phyloP scores from a whole-genome alignment of 2,329 filamentous ascomycete genomes.

The Penicillium psychrosexuale region DNA sequence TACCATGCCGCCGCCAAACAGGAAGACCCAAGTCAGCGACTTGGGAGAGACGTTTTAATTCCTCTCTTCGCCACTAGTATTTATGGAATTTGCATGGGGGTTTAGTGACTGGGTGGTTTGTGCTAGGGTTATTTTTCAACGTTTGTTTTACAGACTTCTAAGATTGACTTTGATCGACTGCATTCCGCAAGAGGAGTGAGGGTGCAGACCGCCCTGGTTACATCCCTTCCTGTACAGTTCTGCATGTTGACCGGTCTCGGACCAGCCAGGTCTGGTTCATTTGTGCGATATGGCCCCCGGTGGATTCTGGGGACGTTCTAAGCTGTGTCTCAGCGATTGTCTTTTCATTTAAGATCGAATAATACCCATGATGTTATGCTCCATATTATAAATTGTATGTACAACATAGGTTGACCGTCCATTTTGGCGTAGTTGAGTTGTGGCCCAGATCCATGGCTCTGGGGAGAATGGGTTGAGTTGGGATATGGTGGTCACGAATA shows the following conservation, averaged over 20 bases:
- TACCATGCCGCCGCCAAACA: slow-evolving; percentile 49
- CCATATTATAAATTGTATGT: not conserved
- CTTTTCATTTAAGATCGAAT: slow-evolving; percentile 33
- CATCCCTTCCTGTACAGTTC: not conserved
- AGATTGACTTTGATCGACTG: not conserved
- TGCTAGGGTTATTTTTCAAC: not conserved
- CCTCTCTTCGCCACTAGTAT: not conserved
- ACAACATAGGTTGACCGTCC: not conserved
- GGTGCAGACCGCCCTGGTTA: not conserved
- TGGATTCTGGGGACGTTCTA: slow-evolving; percentile 30
- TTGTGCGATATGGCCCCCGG: slow-evolving; percentile 11
- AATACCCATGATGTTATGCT: slow-evolving; percentile 34
- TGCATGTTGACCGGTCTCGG: not conserved
- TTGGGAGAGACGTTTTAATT: slow-evolving; percentile 57
- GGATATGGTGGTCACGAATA: not conserved
- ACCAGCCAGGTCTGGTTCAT: slow-evolving; percentile 6
- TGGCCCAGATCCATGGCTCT: not conserved
- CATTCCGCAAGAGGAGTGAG: not conserved
- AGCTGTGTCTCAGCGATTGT: slow-evolving; percentile 39
- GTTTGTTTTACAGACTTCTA: slow-evolving; percentile 1
- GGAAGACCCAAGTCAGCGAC: slow-evolving; percentile 52
- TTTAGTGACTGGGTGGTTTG: not conserved
- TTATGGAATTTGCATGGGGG: not conserved
- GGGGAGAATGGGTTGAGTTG: not conserved
- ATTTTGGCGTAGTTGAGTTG: not conserved